Percentiles rank a stretch among this genome's conserved stretches.
Conservation (phyloP, 495 filamentous ascomycete species). For the Xylaria castorea region DNA sequence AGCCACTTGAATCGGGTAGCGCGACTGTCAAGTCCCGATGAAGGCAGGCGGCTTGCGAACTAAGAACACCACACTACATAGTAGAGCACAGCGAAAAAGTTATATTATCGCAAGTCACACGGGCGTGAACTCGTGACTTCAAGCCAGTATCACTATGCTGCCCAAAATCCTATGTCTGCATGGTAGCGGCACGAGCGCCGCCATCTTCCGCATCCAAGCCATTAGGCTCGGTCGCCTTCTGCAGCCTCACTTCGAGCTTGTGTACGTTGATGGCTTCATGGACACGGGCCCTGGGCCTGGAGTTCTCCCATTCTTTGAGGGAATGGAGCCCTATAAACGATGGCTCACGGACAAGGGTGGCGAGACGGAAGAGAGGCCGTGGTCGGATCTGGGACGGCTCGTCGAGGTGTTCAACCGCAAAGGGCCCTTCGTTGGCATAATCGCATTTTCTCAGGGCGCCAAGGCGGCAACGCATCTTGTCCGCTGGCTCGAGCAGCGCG, state of each 20-base stretch:
- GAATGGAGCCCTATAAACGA: constrained; percentile 32
- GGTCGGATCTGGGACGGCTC: constrained; percentile 16
- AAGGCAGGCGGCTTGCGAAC: background rate
- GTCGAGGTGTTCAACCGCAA: constrained; percentile 20
- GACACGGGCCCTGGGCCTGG: constrained; percentile 33
- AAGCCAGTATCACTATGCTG: background rate
- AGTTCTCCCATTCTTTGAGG: constrained; percentile 39
- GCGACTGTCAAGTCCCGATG: background rate
- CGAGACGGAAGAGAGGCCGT: constrained; percentile 21
- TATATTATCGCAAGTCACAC: background rate
- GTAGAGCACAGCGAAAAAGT: background rate
- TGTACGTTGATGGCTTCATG: constrained; percentile 32
- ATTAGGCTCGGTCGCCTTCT: constrained; percentile 34
- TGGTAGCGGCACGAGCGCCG: constrained; percentile 30
- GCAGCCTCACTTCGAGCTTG: constrained; percentile 35
- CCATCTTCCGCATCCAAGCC: constrained; percentile 42
- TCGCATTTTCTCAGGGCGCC: constrained; percentile 43
- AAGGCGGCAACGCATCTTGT: constrained; percentile 37
- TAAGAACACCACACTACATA: too few species aligned
- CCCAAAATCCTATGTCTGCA: constrained; percentile 38
- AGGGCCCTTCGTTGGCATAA: constrained; percentile 38
- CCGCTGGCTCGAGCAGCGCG: constrained; percentile 30
- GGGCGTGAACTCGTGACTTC: background rate
- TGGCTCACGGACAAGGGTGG: constrained; percentile 34
- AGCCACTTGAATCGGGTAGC: background rate